phyloP scores from a whole-genome alignment of 169 alveolate species.

The Plasmodium knowlesi region DNA sequence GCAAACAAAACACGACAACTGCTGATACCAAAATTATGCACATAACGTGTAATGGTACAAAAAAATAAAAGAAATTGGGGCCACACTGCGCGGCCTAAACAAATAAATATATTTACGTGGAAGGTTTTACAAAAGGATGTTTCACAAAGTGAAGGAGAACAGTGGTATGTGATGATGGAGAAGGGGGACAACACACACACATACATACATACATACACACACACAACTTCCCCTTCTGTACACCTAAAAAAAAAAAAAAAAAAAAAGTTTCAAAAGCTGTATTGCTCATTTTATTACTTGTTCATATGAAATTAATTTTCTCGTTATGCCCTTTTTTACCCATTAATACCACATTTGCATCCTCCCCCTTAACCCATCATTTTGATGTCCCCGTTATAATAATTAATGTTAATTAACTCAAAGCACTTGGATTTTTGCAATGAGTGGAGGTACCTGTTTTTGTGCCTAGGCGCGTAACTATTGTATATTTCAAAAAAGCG shows the following conservation, averaged over 20 bases:
- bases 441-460: constrained; percentile 54
- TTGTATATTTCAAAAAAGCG: constrained; percentile 67
- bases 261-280: not conserved
- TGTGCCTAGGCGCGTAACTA: constrained; percentile 70
- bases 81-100: not conserved
- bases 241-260: not conserved
- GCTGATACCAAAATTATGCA: not conserved
- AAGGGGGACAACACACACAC: not conserved
- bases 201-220: too few relatives aligned
- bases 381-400: constrained; percentile 70
- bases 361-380: constrained; percentile 67
- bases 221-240: not conserved
- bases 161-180: not conserved
- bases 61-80: not conserved
- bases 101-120: not conserved
- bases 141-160: not conserved
- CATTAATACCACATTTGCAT: too few relatives aligned
- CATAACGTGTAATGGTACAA: not conserved
- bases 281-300: not conserved
- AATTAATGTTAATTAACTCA: constrained; percentile 64
- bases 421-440: constrained; percentile 73
- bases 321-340: not conserved
- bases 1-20: not conserved
- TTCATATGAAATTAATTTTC: too few relatives aligned
- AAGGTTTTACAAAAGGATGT: not conserved